A percentile compares a stretch with the other conserved stretches of the same genome.
These are phyloP conservation scores for Fusarium scirpi DNA, from an alignment of 2,329 filamentous ascomycete species.

Conservation along the genomic window DNA sequence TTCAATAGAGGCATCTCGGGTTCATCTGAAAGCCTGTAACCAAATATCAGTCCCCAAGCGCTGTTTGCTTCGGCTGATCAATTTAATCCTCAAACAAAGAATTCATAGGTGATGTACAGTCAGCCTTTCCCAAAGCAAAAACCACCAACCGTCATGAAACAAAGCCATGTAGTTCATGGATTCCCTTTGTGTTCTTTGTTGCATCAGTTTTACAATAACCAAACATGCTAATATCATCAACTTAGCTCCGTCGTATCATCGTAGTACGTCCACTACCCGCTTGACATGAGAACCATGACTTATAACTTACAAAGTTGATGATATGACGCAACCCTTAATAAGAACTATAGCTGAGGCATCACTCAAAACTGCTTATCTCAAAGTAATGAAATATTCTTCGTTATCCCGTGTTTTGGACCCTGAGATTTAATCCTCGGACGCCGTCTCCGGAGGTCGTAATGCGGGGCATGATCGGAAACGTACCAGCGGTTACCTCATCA, in stretches of 20 bases:
- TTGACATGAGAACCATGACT: not conserved
- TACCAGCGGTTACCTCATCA: slow-evolving; percentile 35
- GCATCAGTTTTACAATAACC: not conserved
- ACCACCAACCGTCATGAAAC: not conserved
- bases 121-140: not conserved
- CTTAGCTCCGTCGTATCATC: not conserved
- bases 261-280: not conserved
- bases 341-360: not conserved
- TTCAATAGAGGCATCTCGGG: not conserved
- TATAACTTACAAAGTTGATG: not conserved
- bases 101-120: not conserved
- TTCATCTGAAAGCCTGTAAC: not conserved
- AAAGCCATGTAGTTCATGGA: not conserved
- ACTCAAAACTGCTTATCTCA: not conserved
- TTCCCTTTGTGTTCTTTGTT: not conserved
- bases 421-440: not conserved
- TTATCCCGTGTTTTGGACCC: not conserved
- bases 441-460: slow-evolving; percentile 37
- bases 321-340: not conserved
- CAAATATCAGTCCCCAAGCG: not conserved
- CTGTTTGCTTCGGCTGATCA: not conserved
- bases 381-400: not conserved
- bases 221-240: not conserved
- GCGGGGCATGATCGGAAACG: slow-evolving; percentile 25
- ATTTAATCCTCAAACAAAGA: not conserved